These are phyloP conservation scores for Geranomyces michiganensis DNA, from an alignment of 192 early-diverging fungal species.

Conservation along the genomic window DNA sequence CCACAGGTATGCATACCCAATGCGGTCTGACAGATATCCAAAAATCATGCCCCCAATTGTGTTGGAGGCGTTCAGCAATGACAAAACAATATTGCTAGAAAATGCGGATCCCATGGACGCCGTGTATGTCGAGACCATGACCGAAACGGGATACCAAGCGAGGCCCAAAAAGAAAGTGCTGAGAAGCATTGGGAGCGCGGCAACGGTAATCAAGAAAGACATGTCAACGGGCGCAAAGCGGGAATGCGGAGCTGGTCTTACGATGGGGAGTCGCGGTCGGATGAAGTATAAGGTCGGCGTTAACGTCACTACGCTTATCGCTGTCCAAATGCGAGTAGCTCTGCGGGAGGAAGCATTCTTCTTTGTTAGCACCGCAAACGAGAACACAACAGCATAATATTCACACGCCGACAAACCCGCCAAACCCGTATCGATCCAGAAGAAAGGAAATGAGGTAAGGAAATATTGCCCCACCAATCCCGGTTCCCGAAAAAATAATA, in stretches of 20 bases:
- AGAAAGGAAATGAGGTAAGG: background rate
- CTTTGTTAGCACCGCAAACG: too few relatives aligned
- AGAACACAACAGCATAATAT: too few relatives aligned
- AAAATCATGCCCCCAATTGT: slow-evolving; percentile 1
- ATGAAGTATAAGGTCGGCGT: background rate
- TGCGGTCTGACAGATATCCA: background rate
- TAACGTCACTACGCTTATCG: background rate
- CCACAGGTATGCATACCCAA: background rate
- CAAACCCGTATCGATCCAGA: background rate
- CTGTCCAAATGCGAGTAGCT: background rate
- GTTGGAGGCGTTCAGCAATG: background rate
- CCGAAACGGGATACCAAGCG: background rate
- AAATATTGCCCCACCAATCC: background rate
- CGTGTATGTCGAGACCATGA: background rate
- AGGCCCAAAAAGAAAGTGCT: background rate
- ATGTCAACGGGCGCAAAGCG: background rate
- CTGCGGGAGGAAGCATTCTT: background rate
- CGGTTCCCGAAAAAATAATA: background rate
- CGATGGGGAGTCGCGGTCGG: background rate
- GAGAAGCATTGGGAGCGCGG: background rate
- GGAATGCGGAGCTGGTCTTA: background rate
- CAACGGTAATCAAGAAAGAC: background rate
- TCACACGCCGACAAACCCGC: background rate
- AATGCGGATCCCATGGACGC: background rate
- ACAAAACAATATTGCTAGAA: slow-evolving; percentile 4